Evolutionary conservation across 176 grass and related monocot genomes (phyloP), one percentile per base, ranked within the genome.

Genomic region (Bromus sterilis): DNA sequence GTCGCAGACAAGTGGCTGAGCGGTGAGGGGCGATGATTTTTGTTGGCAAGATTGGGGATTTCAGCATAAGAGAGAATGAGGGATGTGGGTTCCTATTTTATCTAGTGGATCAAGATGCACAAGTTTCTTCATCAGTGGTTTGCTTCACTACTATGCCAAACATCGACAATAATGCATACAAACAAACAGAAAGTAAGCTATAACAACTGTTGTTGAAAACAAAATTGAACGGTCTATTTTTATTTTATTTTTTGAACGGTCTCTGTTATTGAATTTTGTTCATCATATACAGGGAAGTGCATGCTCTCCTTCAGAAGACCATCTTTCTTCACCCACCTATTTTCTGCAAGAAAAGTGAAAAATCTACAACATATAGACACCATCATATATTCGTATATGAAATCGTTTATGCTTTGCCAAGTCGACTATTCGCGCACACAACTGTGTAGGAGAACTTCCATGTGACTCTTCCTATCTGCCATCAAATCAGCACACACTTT

Each of bases 281-380:
- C 42, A 64, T 37, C 30, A 37, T 37, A 20, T 60, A 74, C 57
- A 78, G 51, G n/a, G 53, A 23, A 49, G 36, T 29, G 29, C 53
- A 46, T 36, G 29, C 66, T 72, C 29, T 35, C 21, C 11, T 23
- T 23, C 2, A 7, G 7, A 35, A 48, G n/a, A 72, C 7, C 9
- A 32, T 21, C 42, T 51, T 53, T 71, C 11, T 30, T 32, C 34
- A 43, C 55, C 43, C 43, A 74, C 63, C 25, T 46, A 61, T 35
- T 12, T 3, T 7, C n/a, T 63, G 44, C 21, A 51, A 79, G 8
- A 25, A 40, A 56, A 41, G 28, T 37, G 73, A 7, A 18, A 55
- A 55, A 64, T 32, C 71, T 76, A 82, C 51, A 29, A 34, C 61
- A 60, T 24, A 82, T 49, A 71, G 48, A 89, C 64, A 43, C 49